A percentile compares a stretch with the other conserved stretches of the same genome.
Evolutionary conservation across 2,329 filamentous ascomycete genomes (phyloP).

Genomic region (Boeremia lycopersici): DNA sequence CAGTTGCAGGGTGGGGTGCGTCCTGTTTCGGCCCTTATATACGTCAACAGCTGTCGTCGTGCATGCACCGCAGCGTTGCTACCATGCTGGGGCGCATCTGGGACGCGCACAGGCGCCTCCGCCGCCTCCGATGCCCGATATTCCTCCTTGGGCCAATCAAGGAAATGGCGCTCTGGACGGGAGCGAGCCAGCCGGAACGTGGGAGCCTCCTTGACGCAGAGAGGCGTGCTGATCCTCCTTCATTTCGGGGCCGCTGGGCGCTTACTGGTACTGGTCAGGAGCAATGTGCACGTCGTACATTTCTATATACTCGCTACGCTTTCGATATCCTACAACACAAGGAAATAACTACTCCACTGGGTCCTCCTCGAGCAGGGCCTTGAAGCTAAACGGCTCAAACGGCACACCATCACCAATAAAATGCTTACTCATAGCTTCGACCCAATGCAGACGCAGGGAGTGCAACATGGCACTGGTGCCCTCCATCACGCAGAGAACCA

Average conservation of each 20-base stretch:
- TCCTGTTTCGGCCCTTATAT: constrained; percentile 11
- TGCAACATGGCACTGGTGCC: constrained; percentile 96
- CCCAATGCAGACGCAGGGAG: constrained; percentile 89
- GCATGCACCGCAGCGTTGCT: constrained; percentile 15
- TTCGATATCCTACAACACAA: constrained; percentile 24
- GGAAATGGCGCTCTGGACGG: no score
- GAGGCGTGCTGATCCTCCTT: no score
- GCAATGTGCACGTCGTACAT: constrained; percentile 20
- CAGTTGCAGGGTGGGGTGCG: background rate
- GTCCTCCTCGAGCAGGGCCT: constrained; percentile 82
- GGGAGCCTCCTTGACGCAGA: no score
- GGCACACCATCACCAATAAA: constrained; percentile 86
- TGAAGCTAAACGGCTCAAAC: constrained; percentile 90
- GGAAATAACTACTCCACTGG: constrained; percentile 42
- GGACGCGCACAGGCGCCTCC: background rate
- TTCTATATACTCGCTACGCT: constrained; percentile 23
- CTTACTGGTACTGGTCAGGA: no score
- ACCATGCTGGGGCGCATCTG: constrained; percentile 1
- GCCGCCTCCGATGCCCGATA: constrained; percentile 6
- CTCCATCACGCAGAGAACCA: constrained; percentile 90
- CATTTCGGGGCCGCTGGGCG: no score
- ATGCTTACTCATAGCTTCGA: constrained; percentile 97
- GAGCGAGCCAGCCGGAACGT: no score
- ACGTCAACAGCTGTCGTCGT: background rate
- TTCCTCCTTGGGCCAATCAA: background rate